Evolutionary conservation across 2,329 filamentous ascomycete genomes (phyloP).

Genomic region (Scedosporium boydii): DNA sequence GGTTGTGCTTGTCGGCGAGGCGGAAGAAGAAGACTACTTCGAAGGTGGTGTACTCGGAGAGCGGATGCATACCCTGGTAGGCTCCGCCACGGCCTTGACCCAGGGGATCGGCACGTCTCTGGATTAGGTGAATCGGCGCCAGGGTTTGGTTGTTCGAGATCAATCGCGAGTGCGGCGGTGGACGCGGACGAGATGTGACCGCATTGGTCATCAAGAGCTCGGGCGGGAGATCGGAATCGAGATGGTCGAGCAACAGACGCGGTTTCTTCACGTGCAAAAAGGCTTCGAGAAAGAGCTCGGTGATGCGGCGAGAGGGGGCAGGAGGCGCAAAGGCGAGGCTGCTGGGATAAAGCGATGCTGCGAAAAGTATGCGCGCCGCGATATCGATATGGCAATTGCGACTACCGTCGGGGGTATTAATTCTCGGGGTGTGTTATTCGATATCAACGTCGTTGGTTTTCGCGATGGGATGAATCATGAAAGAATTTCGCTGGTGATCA

Average conservation of each 20-base stretch:
- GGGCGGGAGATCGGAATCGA: not conserved
- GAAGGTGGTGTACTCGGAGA: slow-evolving; percentile 5
- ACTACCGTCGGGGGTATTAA: not conserved
- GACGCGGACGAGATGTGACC: not conserved
- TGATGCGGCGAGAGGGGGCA: too few species aligned
- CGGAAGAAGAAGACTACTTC: slow-evolving; percentile 7
- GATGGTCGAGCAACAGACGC: not conserved
- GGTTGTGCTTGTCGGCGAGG: slow-evolving; percentile 7
- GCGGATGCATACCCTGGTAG: slow-evolving; percentile 7
- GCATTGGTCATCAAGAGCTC: not conserved
- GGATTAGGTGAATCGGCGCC: slow-evolving; percentile 5
- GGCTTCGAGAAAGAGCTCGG: too few species aligned
- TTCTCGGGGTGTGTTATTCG: not conserved
- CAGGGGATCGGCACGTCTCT: slow-evolving; percentile 6
- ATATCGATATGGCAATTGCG: not conserved
- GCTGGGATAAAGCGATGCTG: too few species aligned
- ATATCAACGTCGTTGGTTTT: not conserved
- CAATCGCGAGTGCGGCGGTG: not conserved
- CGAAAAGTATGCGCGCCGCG: too few species aligned
- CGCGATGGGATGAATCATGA: not conserved
- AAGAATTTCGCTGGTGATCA: not conserved
- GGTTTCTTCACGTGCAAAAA: too few species aligned
- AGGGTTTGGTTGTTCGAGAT: not conserved
- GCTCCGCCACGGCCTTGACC: slow-evolving; percentile 5
- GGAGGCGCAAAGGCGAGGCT: too few species aligned